Conservation (phyloP, 1,139 yeast genomes). For the Saccharomyces hybrid region DNA sequence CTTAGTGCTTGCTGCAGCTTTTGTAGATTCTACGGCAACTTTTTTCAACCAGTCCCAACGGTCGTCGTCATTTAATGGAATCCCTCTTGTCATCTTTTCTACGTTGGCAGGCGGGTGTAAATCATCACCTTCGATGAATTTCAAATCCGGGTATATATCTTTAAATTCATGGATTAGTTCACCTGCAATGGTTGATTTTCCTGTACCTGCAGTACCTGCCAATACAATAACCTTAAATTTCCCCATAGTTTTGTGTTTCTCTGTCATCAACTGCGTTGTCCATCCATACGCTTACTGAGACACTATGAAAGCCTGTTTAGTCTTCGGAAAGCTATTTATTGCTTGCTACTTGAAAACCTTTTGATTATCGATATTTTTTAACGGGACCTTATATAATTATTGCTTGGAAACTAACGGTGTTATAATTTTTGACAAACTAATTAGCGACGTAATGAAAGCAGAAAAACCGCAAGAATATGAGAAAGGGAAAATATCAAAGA, state of each 20-base stretch:
- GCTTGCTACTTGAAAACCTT: background rate
- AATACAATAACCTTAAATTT: slow-evolving; percentile 34
- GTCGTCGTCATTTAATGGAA: slow-evolving; percentile 80
- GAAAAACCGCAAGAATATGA: background rate
- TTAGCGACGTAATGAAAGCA: background rate
- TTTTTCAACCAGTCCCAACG: slow-evolving; percentile 79
- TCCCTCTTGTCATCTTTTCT: slow-evolving; percentile 72
- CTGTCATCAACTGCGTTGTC: background rate
- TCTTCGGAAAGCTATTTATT: background rate
- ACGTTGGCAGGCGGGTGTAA: slow-evolving; percentile 69
- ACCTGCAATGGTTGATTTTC: slow-evolving; percentile 75
- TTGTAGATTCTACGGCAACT: slow-evolving; percentile 40
- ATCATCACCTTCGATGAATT: slow-evolving; percentile 78
- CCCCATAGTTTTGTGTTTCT: background rate
- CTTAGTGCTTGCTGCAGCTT: slow-evolving; percentile 31
- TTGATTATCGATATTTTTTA: background rate
- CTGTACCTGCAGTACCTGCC: slow-evolving; percentile 97
- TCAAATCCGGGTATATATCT: slow-evolving; percentile 33
- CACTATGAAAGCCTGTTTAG: background rate
- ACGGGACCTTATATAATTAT: background rate
- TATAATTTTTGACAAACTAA: background rate
- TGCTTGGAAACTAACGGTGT: background rate
- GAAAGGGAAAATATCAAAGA: background rate
- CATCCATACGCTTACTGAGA: background rate
- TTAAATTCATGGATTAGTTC: slow-evolving; percentile 35